These are phyloP conservation scores for Podospora tetraspora DNA, from an alignment of 495 filamentous ascomycete species.

Conservation along the genomic window DNA sequence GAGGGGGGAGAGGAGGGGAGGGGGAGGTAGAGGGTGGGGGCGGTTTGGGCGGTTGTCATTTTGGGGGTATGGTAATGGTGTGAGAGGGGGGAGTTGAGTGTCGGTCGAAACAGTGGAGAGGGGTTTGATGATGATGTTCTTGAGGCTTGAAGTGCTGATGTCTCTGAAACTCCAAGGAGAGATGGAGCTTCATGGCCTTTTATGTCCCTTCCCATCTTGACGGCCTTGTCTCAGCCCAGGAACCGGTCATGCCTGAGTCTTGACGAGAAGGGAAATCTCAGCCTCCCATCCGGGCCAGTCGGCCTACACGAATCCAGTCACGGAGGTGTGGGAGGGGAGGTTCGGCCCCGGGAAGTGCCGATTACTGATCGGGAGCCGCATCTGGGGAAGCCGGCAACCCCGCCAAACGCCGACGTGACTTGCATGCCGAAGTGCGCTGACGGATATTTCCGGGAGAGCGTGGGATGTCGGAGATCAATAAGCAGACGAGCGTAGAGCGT, in stretches of 20 bases:
- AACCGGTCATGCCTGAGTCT: not conserved
- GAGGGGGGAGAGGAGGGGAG: constrained; percentile 21
- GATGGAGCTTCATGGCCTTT: not conserved
- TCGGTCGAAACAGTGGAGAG: not conserved
- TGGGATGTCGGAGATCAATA: not conserved
- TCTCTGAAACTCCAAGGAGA: not conserved
- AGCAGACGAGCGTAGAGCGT: not conserved
- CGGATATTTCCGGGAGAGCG: not conserved
- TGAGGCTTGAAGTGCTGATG: not conserved
- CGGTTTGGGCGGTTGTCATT: constrained; percentile 33
- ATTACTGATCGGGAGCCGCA: not conserved
- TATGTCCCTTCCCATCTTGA: not conserved
- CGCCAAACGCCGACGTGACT: not conserved
- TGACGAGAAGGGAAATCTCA: not conserved
- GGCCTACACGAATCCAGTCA: not conserved
- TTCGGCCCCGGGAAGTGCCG: not conserved
- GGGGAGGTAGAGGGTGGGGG: constrained; percentile 26
- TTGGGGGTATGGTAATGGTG: not conserved
- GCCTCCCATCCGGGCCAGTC: not conserved
- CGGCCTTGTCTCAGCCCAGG: not conserved
- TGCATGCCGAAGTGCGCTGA: not conserved
- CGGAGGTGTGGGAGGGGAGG: not conserved
- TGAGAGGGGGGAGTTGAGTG: not conserved
- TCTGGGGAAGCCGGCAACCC: not conserved
- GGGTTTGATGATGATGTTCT: not conserved